Evolutionary conservation across 305 asterid species (phyloP).

Genomic region (Stenogyne calaminthoides): DNA sequence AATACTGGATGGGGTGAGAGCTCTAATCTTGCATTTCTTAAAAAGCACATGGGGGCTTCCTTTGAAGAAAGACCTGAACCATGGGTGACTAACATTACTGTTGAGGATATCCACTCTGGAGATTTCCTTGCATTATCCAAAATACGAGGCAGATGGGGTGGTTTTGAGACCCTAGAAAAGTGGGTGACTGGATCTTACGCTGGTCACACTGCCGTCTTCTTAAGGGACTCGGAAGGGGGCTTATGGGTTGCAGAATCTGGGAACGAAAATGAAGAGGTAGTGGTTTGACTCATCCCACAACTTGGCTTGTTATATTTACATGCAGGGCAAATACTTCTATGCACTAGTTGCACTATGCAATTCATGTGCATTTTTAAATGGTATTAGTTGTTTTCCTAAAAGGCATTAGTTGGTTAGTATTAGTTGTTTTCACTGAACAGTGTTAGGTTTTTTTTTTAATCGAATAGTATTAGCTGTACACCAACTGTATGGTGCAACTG

Average conservation of each 20-base stretch:
- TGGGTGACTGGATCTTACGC: constrained; percentile 98
- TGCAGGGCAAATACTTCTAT: constrained; percentile 25
- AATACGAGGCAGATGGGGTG: constrained; percentile 96
- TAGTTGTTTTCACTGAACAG: too few relatives aligned
- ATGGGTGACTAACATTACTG: constrained; percentile 78
- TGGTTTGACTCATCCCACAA: constrained; percentile 11
- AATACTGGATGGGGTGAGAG: constrained; percentile 78
- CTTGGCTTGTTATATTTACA: constrained; percentile 33
- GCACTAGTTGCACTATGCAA: too few relatives aligned
- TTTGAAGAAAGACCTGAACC: constrained; percentile 90
- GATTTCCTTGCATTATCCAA: constrained; percentile 92
- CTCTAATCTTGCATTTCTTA: constrained; percentile 77
- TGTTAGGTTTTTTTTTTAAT: too few relatives aligned
- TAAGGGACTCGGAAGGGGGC: constrained; percentile 82
- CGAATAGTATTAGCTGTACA: too few relatives aligned
- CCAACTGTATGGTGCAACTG: too few relatives aligned
- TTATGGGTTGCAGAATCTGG: constrained; percentile 99
- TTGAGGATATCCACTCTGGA: constrained; percentile 84
- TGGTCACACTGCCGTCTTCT: constrained; percentile 93
- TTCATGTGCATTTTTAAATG: too few relatives aligned
- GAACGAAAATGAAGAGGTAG: constrained; percentile 82
- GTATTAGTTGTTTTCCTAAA: too few relatives aligned
- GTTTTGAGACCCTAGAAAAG: constrained; percentile 92
- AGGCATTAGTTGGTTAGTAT: too few relatives aligned
- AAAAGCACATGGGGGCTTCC: constrained; percentile 86